Conservation (phyloP, 768 basidiomycete genomes). For the Mycena capillaripes region DNA sequence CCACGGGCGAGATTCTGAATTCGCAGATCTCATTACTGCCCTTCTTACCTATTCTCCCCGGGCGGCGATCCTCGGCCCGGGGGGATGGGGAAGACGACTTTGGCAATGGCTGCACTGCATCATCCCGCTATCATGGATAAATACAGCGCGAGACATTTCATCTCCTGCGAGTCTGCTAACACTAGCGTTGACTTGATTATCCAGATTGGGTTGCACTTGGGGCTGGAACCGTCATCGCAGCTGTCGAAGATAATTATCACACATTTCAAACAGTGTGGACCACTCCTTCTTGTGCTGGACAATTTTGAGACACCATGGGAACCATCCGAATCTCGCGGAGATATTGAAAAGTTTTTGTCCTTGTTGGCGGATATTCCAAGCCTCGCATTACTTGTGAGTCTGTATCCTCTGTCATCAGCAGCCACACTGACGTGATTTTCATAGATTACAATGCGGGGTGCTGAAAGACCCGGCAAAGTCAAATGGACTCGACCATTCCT, state of each 20-base stretch:
- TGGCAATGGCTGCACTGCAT: conserved; percentile 12
- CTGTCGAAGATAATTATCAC: conserved; percentile 1
- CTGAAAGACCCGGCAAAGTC: not conserved
- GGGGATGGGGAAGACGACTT: conserved; percentile 25
- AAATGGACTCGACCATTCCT: not conserved
- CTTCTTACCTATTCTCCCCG: not conserved
- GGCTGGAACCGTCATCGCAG: not conserved
- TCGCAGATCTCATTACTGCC: not conserved
- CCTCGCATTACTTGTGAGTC: conserved; percentile 16
- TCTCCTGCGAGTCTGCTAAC: conserved; percentile 25
- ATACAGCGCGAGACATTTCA: conserved; percentile 12
- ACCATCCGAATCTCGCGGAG: conserved; percentile 12
- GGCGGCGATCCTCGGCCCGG: conserved; percentile 14
- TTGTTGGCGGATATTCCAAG: conserved; percentile 12
- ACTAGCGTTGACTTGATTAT: not conserved
- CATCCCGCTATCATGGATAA: not conserved
- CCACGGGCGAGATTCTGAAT: conserved; percentile 2
- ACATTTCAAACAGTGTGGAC: not conserved
- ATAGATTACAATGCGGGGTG: not conserved
- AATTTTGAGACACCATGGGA: conserved; percentile 34
- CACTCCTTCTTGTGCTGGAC: conserved; percentile 9
- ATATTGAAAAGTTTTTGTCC: conserved; percentile 24
- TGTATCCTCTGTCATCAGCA: no score
- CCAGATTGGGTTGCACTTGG: conserved; percentile 9
- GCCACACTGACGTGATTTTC: not conserved